Base-by-base conservation (phyloP, 768 basidiomycete species). In the Erythrobasidium yunnanense region DNA sequence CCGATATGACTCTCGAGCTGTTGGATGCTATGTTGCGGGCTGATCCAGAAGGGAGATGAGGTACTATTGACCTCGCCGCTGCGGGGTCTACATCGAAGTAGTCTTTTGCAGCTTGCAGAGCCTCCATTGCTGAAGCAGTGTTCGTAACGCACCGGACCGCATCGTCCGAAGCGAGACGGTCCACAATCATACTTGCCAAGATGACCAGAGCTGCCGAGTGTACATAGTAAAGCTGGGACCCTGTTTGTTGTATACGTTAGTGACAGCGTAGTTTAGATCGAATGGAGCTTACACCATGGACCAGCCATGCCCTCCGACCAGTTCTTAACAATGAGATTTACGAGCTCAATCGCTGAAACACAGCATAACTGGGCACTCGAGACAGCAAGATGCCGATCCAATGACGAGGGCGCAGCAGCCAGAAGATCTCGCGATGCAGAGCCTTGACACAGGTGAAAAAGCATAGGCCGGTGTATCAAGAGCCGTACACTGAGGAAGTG, bases 151-250 rank as follows among this genome's bases (percentile, higher is more conserved):
- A 52, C 4, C 27, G 33, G 29, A 52, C 33, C 29, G 27, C 33
- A 13, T 52, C 33, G 3, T 27, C 51, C 20, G 51, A 52, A 29
- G 51, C 51, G 20, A 52, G 29, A 32, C 29, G 27, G 15, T 55
- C 54, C 23, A 55, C 54, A 4, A 55, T 32, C 34, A 55, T 25
- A 13, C 29, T 35, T 4, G 29, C 27, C 3, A 55, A 32, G 6
- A 55, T 32, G 33, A 55, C 54, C 33, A 55, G 32, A 25, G 33
- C 42, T 15, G 54, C 54, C 8, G 54, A 55, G 23, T 55, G 23
- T 32, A 55, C 54, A 23, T 55, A 55, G 30, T 55, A 55, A 4
- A 55, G 27, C 7, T 22, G 32, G 23, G 34, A 55, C 54, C 54
- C 54, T 55, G n/a, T 2, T 5, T 3, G 4, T 23, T 13, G 23